Base-by-base conservation (phyloP, 2,329 filamentous ascomycete species). In the Arthrobotrys iridis region DNA sequence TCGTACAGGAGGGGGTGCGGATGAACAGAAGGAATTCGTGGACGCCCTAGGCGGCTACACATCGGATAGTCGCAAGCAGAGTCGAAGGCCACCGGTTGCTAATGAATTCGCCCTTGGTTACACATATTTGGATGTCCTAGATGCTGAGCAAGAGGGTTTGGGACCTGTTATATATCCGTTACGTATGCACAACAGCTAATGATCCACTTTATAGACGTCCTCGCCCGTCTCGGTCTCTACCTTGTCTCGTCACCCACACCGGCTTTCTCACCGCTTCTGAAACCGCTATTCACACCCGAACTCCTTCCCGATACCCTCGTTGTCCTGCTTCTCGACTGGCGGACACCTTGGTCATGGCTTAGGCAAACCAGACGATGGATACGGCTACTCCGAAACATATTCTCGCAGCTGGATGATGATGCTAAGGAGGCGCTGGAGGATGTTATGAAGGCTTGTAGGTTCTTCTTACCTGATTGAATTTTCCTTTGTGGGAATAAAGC, bases 321-420 rank as follows among this genome's bases (percentile, higher is more conserved):
- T 77, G 91, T 96, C 77, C 89, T 99, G 79, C 85, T 99, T n/a
- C 86, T 99, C 45, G 93, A 97, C 84, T 99, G 95, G 95, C 90
- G 91, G 71, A 89, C 95, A 81, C 95, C 95, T 11, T 97, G 95
- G 89, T 85, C 89, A 77, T 99, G 96, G 93, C 87, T 97, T 80
- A 88, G 92, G 72, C 91, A 97, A 82, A 85, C 99, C 68, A 88
- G 92, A 80, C 91, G 91, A 81, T 99, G 95, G 95, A 89, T 98
- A 76, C 87, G 93, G 48, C 86, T 98, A 26, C 84, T 99, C 78
- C 89, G 91, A 72, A 90, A 89, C 13, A 90, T 96, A 10, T 87
- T 94, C 65, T 85, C 89, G 68, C 91, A 88, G 28, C 86, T 95
- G 22, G 90, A 90, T 79, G 85, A 88, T 70, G 90, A 93, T 73